phyloP scores from a whole-genome alignment of 768 basidiomycete genomes.

The Hygrophoropsis aurantiaca region DNA sequence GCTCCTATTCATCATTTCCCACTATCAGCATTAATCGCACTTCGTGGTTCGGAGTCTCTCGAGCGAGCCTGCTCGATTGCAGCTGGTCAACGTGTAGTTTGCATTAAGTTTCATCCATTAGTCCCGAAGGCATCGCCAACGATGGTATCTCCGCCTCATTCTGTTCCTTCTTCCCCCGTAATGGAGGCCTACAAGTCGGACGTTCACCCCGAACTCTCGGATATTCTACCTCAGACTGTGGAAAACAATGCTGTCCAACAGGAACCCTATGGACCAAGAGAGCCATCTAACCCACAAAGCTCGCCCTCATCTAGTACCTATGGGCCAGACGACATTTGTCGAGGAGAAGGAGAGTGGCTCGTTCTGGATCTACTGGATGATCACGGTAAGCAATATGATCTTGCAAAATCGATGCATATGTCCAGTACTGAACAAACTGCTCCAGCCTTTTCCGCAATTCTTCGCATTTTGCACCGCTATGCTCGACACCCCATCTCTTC shows the following conservation, averaged over 20 bases:
- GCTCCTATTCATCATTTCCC: constrained; percentile 39
- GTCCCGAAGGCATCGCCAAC: background rate
- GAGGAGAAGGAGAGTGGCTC: constrained; percentile 44
- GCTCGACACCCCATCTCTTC: constrained; percentile 34
- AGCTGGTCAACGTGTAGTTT: constrained; percentile 33
- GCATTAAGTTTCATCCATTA: constrained; percentile 36
- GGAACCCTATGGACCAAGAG: constrained; percentile 4
- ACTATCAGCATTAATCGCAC: constrained; percentile 38
- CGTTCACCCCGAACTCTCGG: constrained; percentile 3
- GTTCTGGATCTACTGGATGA: constrained; percentile 53
- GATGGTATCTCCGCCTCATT: constrained; percentile 13
- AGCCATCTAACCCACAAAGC: constrained; percentile 3
- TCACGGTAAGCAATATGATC: constrained; percentile 28
- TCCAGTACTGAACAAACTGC: background rate
- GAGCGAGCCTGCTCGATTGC: constrained; percentile 22
- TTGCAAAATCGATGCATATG: background rate
- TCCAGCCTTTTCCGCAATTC: constrained; percentile 48
- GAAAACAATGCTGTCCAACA: background rate
- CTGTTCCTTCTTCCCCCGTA: constrained; percentile 23
- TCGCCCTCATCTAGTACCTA: background rate
- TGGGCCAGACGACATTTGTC: constrained; percentile 9
- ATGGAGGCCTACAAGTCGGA: constrained; percentile 11
- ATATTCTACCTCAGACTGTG: background rate
- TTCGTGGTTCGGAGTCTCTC: constrained; percentile 48
- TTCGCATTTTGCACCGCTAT: constrained; percentile 53